phyloP scores from a whole-genome alignment of 371 early-diverging fungal species.

The Conidiobolus incongruus region DNA sequence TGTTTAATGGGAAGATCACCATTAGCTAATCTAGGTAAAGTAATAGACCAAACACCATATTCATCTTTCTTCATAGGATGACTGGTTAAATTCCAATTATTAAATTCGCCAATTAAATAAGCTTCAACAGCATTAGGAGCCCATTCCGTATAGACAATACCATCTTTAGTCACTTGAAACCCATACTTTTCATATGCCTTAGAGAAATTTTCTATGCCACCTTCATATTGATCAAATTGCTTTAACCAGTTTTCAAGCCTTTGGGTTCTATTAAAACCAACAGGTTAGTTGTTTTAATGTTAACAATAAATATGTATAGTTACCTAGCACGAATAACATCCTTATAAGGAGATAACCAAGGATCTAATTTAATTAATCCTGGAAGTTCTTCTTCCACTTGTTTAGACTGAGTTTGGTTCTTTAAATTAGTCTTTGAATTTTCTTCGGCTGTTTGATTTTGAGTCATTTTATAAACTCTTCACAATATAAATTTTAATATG shows the following conservation, averaged over 20 bases:
- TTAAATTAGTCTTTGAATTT: background rate
- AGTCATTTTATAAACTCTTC: no score
- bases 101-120: constrained; percentile 81
- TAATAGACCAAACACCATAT: constrained; percentile 60
- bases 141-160: constrained; percentile 80
- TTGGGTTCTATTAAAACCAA: constrained; percentile 19
- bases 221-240: constrained; percentile 34
- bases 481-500: no score
- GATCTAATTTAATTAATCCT: constrained; percentile 34
- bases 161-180: constrained; percentile 28
- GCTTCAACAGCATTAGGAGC: constrained; percentile 72
- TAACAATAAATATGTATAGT: no score
- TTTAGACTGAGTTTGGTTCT: background rate
- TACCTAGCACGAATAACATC: constrained; percentile 32
- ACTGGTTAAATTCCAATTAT: constrained; percentile 52
- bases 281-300: no score
- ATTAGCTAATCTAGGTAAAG: constrained; percentile 27
- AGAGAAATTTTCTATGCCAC: constrained; percentile 60
- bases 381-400: constrained; percentile 18
- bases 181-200: constrained; percentile 61
- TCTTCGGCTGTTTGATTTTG: background rate
- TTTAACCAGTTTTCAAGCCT: constrained; percentile 35
- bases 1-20: constrained; percentile 61
- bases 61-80: constrained; percentile 55
- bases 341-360: constrained; percentile 41